phyloP scores from a whole-genome alignment of 306 rosid genomes.

The Hylodesmum podocarpum region DNA sequence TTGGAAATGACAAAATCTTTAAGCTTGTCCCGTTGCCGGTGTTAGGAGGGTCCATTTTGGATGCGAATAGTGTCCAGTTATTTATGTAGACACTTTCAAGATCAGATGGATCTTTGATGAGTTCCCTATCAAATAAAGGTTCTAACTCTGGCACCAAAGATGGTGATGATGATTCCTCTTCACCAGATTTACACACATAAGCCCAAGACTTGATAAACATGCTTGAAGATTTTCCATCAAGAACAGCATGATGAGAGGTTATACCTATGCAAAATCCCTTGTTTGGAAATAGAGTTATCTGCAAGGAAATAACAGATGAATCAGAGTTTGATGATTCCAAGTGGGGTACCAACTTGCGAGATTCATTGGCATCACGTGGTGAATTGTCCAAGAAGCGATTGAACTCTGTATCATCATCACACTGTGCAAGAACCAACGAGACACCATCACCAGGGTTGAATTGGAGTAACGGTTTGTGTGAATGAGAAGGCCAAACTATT shows the following conservation, averaged over 20 bases:
- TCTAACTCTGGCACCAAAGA: constrained; percentile 30
- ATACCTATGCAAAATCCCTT: constrained; percentile 51
- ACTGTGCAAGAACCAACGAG: constrained; percentile 46
- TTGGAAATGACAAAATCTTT: constrained; percentile 11
- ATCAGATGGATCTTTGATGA: constrained; percentile 37
- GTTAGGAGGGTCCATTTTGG: not conserved
- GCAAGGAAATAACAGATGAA: constrained; percentile 46
- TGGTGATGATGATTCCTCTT: not conserved
- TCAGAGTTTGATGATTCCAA: constrained; percentile 24
- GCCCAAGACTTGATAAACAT: constrained; percentile 64
- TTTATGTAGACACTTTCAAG: constrained; percentile 9
- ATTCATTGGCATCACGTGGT: constrained; percentile 14
- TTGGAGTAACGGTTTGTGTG: constrained; percentile 40
- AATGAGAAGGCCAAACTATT: constrained; percentile 47
- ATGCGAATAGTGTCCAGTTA: not conserved
- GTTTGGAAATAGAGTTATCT: constrained; percentile 49
- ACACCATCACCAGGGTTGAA: constrained; percentile 43
- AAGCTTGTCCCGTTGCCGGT: not conserved
- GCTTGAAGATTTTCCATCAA: constrained; percentile 52
- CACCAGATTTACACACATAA: not conserved
- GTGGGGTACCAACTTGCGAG: constrained; percentile 44
- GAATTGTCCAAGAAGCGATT: constrained; percentile 21
- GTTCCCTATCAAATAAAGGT: constrained; percentile 42
- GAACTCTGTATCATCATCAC: constrained; percentile 20
- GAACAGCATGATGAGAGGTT: constrained; percentile 44